These are phyloP conservation scores for Auriculariales sp. DNA, from an alignment of 768 basidiomycete species.

Conservation along the genomic window DNA sequence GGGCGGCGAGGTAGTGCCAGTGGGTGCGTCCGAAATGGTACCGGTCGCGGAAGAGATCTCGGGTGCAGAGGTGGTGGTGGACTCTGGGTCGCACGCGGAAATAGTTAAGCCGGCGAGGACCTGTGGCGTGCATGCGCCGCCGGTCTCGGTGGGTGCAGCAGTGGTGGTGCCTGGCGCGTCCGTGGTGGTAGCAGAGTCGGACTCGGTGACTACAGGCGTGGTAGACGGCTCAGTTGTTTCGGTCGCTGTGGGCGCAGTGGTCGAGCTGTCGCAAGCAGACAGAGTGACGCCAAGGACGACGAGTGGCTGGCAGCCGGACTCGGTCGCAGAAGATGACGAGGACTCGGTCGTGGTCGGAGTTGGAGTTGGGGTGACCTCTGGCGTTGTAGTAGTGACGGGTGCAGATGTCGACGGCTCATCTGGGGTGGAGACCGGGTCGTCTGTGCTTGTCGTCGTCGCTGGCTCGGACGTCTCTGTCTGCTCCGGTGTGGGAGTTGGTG, in stretches of 20 bases:
- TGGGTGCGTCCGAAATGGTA: slow-evolving; percentile 4
- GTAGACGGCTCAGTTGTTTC: too few species aligned
- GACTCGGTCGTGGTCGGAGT: background rate
- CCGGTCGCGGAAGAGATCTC: background rate
- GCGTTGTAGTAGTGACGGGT: background rate
- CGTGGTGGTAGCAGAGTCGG: background rate
- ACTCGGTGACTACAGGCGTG: too few species aligned
- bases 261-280: background rate
- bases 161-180: slow-evolving; percentile 1
- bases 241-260: background rate
- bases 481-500: too few species aligned
- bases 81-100: slow-evolving; percentile 2
- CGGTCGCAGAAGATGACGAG: slow-evolving; percentile 5
- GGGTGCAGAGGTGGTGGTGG: background rate
- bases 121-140: slow-evolving; percentile 1
- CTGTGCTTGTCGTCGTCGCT: background rate
- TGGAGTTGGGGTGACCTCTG: background rate
- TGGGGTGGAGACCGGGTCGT: background rate
- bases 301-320: background rate
- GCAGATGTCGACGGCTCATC: slow-evolving; percentile 3
- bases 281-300: background rate
- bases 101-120: slow-evolving; percentile 2
- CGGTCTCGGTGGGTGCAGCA: background rate
- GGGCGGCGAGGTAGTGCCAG: slow-evolving; percentile 28
- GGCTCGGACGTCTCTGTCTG: too few species aligned